These are phyloP conservation scores for Angomonas desouzai DNA, from an alignment of 208 protist genomes.

Conservation along the genomic window DNA sequence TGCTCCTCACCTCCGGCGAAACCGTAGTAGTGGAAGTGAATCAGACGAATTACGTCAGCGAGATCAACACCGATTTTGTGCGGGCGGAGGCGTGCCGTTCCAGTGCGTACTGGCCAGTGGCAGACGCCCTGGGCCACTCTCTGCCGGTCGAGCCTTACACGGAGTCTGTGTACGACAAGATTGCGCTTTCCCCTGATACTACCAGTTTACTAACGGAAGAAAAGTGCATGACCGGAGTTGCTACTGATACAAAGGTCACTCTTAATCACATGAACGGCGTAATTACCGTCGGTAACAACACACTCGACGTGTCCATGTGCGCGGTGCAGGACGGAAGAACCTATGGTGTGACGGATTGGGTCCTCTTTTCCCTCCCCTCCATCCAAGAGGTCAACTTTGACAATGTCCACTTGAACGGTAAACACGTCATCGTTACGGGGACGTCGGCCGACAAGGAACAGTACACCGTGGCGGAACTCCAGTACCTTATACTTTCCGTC, in stretches of 20 bases:
- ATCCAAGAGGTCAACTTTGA: conserved; percentile 29
- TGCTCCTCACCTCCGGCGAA: conserved; percentile 40
- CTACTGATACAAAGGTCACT: conserved; percentile 11
- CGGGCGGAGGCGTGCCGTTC: conserved; percentile 45
- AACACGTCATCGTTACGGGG: conserved; percentile 23
- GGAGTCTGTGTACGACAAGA: conserved; percentile 10
- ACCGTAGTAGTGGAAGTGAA: conserved; percentile 50
- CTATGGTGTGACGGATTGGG: conserved; percentile 81
- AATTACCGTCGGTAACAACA: conserved; percentile 11
- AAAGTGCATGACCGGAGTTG: background rate
- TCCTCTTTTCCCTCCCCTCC: conserved; percentile 55
- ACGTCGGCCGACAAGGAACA: conserved; percentile 16
- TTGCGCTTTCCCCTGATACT: conserved; percentile 1
- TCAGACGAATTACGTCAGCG: conserved; percentile 72
- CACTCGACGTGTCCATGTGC: conserved; percentile 41
- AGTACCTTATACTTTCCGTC: conserved; percentile 75
- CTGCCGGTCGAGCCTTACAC: conserved; percentile 56
- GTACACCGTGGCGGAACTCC: conserved; percentile 47
- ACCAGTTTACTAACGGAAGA: background rate
- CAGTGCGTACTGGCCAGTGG: conserved; percentile 78
- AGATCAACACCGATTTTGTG: conserved; percentile 56
- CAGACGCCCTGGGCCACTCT: conserved; percentile 63
- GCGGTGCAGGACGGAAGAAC: conserved; percentile 42
- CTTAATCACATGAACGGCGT: background rate
- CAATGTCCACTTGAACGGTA: conserved; percentile 19